These are phyloP conservation scores for Fusarium nygamai DNA, from an alignment of 2,329 filamentous ascomycete species.

Conservation along the genomic window DNA sequence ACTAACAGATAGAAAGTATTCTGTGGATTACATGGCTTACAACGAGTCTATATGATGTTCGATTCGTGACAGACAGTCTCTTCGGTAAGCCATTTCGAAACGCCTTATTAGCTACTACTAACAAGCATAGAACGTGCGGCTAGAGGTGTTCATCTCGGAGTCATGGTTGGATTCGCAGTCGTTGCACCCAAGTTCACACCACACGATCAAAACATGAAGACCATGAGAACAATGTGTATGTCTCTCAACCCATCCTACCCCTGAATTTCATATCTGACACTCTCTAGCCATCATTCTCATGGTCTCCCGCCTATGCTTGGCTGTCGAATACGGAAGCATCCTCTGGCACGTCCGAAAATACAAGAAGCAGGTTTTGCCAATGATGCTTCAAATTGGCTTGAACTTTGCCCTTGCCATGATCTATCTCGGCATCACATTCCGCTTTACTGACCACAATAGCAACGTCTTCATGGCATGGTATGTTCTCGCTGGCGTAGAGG, in stretches of 20 bases:
- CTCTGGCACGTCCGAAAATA: conserved; percentile 55
- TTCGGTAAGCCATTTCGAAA: conserved; percentile 53
- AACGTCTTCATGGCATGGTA: conserved; percentile 60
- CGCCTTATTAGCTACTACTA: not conserved
- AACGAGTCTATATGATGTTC: conserved; percentile 71
- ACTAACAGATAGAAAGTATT: conserved; percentile 50
- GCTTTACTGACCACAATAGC: conserved; percentile 49
- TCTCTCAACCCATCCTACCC: too few species aligned
- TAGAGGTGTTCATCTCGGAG: conserved; percentile 68
- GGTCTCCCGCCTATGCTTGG: conserved; percentile 62
- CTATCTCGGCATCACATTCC: conserved; percentile 55
- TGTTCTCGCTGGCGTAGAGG: conserved; percentile 63
- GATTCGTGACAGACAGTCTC: conserved; percentile 71
- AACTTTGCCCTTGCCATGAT: conserved; percentile 50
- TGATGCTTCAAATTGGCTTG: conserved; percentile 49
- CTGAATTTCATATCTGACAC: not conserved
- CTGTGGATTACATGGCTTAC: conserved; percentile 77
- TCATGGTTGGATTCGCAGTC: conserved; percentile 73
- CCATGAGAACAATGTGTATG: conserved; percentile 55
- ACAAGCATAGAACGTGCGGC: conserved; percentile 57
- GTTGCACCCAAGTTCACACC: conserved; percentile 61
- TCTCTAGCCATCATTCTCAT: conserved; percentile 56
- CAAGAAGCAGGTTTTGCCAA: conserved; percentile 48
- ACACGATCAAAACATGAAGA: conserved; percentile 48
- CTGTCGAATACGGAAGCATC: conserved; percentile 63